Conservation (phyloP, 257 asterid genomes). For the Cruciata laevipes region DNA sequence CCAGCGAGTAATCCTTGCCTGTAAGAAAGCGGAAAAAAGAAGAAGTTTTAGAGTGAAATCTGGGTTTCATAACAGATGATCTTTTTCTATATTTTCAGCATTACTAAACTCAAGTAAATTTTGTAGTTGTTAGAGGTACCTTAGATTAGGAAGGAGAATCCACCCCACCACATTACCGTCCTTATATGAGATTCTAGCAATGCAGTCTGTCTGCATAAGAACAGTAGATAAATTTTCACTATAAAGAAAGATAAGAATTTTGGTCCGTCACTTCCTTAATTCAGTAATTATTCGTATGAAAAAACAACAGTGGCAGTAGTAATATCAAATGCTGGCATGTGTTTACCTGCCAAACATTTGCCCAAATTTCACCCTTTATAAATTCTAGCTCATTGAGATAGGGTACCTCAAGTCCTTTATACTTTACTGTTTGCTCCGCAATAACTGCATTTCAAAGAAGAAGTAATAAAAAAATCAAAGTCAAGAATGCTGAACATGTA, state of each 20-base stretch:
- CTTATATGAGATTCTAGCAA: constrained; percentile 68
- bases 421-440: constrained; percentile 50
- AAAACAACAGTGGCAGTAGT: not conserved
- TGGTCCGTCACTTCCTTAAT: not conserved
- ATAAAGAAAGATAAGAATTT: not conserved
- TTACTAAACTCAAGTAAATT: not conserved
- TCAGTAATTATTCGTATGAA: not conserved
- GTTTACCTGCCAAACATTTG: constrained; percentile 75
- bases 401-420: constrained; percentile 63
- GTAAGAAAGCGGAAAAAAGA: constrained; percentile 16
- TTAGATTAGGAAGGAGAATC: constrained; percentile 69
- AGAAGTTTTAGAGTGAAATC: not conserved
- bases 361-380: constrained; percentile 90
- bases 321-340: not conserved
- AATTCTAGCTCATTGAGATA: constrained; percentile 86
- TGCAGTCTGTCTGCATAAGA: constrained; percentile 73
- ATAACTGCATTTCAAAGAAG: constrained; percentile 38
- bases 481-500: constrained; percentile 6
- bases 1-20: constrained; percentile 49
- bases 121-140: not conserved
- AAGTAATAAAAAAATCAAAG: not conserved
- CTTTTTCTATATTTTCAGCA: not conserved
- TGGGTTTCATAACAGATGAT: not conserved
- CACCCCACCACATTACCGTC: constrained; percentile 69
- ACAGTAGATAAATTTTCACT: not conserved